Conservation (phyloP, 495 filamentous ascomycete species). For the Penicillium bovifimosum region DNA sequence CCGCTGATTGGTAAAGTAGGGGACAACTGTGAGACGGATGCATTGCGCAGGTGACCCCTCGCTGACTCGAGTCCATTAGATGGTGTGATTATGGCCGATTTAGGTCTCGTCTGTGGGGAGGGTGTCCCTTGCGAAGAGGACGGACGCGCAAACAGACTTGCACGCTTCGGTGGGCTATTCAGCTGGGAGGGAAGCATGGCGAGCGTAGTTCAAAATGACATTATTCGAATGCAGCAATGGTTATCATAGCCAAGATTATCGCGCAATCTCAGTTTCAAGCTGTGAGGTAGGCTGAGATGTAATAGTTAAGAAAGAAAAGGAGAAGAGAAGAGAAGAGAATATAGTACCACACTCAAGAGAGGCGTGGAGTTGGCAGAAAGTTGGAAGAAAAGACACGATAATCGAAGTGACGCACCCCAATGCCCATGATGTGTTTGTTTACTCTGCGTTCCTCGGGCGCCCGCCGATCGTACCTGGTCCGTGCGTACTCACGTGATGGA, state of each 20-base stretch:
- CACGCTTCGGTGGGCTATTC: conserved; percentile 55
- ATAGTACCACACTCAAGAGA: not conserved
- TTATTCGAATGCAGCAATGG: conserved; percentile 20
- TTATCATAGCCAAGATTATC: conserved; percentile 14
- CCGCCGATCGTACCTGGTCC: conserved; percentile 31
- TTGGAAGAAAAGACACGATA: conserved; percentile 4
- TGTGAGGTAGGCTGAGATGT: not conserved
- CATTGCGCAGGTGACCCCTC: conserved; percentile 51
- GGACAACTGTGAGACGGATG: conserved; percentile 47
- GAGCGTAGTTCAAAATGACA: conserved; percentile 28
- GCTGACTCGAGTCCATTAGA: conserved; percentile 37
- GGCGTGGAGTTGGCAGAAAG: conserved; percentile 2
- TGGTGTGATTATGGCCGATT: conserved; percentile 64
- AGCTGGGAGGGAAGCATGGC: conserved; percentile 43
- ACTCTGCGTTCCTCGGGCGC: conserved; percentile 37
- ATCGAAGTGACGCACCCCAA: conserved; percentile 20
- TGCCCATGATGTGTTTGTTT: conserved; percentile 35
- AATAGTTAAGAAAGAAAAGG: conserved; percentile 3
- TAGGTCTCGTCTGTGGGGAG: conserved; percentile 51
- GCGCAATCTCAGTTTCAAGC: not conserved
- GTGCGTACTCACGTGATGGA: conserved; percentile 26
- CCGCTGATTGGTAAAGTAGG: conserved; percentile 20
- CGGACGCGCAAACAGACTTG: conserved; percentile 66
- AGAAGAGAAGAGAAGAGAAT: not conserved
- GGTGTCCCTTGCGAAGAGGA: conserved; percentile 52